Base-by-base conservation (phyloP, 23 red algal species). In the Chondrus crispus region DNA sequence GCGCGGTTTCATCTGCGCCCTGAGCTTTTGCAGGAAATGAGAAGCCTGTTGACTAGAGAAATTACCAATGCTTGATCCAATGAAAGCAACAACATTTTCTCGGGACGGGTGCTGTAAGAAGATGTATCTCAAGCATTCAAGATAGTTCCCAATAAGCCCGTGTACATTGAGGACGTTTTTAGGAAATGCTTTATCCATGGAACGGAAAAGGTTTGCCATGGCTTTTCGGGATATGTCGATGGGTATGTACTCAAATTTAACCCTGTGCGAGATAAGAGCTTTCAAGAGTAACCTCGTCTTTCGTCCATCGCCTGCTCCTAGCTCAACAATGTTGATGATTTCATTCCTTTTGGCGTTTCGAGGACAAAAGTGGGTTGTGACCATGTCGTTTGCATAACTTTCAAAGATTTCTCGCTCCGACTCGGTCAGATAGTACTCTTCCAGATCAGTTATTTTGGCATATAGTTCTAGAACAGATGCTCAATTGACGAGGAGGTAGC, bases 221-320 rank as follows among this genome's bases (percentile, higher is more conserved):
- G 96, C 93, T 38, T 77, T 46, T 3, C 74, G 78, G 11, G 84
- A 91, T 35, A 98, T 98, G 46, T 98, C 96, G 28, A 98, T 80
- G 2, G 96, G 96, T 12, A 93, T 78, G 74, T 95, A 98, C 37
- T 88, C 35, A 42, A 95, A 84, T 3, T 85, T 74, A 3, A 95
- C 70, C 1, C 78, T 81, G 12, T 53, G 47, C n/a, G 57, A 3
- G 4, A 95, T 40, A 33, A 95, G 66, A 18, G 77, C 81, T 69
- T 84, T 53, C 35, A 98, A 43, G 24, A 98, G 74, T 0, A 95
- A 57, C 10, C 63, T 74, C 2, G 93, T 98, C 69, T 98, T 98
- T 46, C 90, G 85, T 6, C 96, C 96, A 68, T 98, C 96, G 16
- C 96, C 96, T 20, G 96, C 96, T 72, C 96, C 96, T 44, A 98